These are phyloP conservation scores for Backusella psychrophila DNA, from an alignment of 192 early-diverging fungal species.

Conservation along the genomic window DNA sequence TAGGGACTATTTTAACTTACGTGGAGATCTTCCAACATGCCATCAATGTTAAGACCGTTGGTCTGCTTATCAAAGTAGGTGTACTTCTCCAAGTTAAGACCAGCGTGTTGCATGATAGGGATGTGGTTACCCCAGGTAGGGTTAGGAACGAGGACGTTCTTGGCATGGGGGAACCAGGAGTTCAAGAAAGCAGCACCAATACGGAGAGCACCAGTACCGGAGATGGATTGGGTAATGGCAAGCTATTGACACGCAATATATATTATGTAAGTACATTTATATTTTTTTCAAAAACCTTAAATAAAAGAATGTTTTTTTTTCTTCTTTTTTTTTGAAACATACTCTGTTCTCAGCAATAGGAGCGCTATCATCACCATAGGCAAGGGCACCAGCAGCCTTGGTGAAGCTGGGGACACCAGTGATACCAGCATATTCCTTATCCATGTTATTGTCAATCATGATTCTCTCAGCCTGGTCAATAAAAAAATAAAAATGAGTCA, in stretches of 20 bases:
- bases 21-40: conserved; percentile 89
- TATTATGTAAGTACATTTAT: not conserved
- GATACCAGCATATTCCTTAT: conserved; percentile 98
- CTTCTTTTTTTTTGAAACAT: conserved; percentile 21
- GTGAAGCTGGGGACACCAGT: conserved; percentile 88
- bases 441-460: conserved; percentile 63
- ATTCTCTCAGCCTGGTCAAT: conserved; percentile 71
- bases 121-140: conserved; percentile 99
- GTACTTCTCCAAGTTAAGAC: conserved; percentile 85
- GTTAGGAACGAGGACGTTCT: conserved; percentile 88
- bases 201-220: conserved; percentile 95
- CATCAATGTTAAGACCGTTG: conserved; percentile 90
- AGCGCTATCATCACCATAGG: conserved; percentile 76
- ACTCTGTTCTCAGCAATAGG: conserved; percentile 65
- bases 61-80: conserved; percentile 94
- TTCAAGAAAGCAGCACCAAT: conserved; percentile 88
- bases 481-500: conserved; percentile 11
- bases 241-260: conserved; percentile 40
- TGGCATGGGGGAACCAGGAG: conserved; percentile 75
- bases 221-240: conserved; percentile 91
- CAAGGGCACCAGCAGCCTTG: conserved; percentile 76
- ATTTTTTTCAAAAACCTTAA: not conserved
- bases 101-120: conserved; percentile 89
- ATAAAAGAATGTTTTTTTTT: not conserved
- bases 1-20: conserved; percentile 32